Base-by-base conservation (phyloP, 768 basidiomycete genomes). In the Termitomyces sp. region DNA sequence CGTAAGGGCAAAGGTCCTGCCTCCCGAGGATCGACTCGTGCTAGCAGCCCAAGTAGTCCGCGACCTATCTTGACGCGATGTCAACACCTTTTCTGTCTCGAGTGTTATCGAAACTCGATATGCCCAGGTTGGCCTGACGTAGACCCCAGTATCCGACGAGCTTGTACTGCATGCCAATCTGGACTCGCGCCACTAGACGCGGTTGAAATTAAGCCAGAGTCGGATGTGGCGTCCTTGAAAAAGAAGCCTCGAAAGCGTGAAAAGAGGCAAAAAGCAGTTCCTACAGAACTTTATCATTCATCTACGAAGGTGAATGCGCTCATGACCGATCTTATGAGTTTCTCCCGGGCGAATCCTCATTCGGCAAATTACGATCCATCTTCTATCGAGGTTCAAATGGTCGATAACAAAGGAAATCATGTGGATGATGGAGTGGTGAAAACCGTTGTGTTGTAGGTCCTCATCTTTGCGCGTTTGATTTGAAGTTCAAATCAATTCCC, bases 401-500 rank as follows among this genome's bases (percentile, higher is more conserved):
- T 91, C 26, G 91, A 95, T 61, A 76, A 78, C 44, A 71, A 88
- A 50, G 93, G 91, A 21, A 84, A 85, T 58, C 78, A 79, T 26
- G 63, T 89, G 15, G 86, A 89, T 50, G 86, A 89, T 46, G 84
- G 83, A 4, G 66, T 84, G 35, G 75, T 89, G 52, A 98, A 99
- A 76, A 95, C 93, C 3, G 89, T 98, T 42, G 95, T 98, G 52
- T 98, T 98, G 91, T 98, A 68, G 70, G 94, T 81, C 44, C 23
- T 26, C 17, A 1, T 49, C 30, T 23, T 47, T 53, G 43, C 57
- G 48, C 54, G 37, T 62, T 54, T 57, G n/a, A 31, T 43, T 67
- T 4, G 26, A 51, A n/a, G 50, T 28, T 63, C 47, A 37, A 23
- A 35, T 38, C 28, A 45, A 54, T 50, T 43, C 47, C 43, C 67